These are phyloP conservation scores for Lactarius evosmus DNA, from an alignment of 768 basidiomycete species.

Conservation along the genomic window DNA sequence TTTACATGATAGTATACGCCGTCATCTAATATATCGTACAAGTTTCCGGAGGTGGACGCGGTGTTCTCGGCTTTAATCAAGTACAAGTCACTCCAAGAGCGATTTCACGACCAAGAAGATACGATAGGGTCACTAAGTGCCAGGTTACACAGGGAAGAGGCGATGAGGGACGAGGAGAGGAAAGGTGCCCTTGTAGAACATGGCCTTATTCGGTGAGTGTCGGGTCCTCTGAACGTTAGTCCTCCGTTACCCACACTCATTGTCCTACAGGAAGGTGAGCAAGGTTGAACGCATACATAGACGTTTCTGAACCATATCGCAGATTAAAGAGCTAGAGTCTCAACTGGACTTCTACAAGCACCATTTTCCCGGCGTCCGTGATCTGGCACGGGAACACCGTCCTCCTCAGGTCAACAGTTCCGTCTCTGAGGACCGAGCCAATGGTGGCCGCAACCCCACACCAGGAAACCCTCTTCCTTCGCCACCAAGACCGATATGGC, in stretches of 20 bases:
- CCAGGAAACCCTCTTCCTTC: conserved; percentile 17
- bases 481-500: conserved; percentile 19
- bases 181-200: conserved; percentile 15
- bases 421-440: conserved; percentile 5
- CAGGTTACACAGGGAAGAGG: conserved; percentile 15
- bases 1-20: not conserved
- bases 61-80: conserved; percentile 22
- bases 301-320: conserved; percentile 9
- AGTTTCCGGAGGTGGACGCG: conserved; percentile 26
- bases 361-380: conserved; percentile 19
- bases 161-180: conserved; percentile 14
- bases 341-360: conserved; percentile 19
- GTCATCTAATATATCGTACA: not conserved
- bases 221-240: not conserved
- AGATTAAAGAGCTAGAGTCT: conserved; percentile 17
- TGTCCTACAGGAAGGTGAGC: conserved; percentile 20
- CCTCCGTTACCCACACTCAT: not conserved
- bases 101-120: conserved; percentile 13
- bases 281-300: not conserved
- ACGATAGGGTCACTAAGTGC: not conserved
- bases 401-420: conserved; percentile 3
- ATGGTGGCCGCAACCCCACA: conserved; percentile 12
- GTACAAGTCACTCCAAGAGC: conserved; percentile 25
- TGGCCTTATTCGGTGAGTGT: conserved; percentile 18
- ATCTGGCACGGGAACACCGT: conserved; percentile 14